These are phyloP conservation scores for Metschnikowia lochheadii DNA, from an alignment of 805 yeast species.

Conservation along the genomic window DNA sequence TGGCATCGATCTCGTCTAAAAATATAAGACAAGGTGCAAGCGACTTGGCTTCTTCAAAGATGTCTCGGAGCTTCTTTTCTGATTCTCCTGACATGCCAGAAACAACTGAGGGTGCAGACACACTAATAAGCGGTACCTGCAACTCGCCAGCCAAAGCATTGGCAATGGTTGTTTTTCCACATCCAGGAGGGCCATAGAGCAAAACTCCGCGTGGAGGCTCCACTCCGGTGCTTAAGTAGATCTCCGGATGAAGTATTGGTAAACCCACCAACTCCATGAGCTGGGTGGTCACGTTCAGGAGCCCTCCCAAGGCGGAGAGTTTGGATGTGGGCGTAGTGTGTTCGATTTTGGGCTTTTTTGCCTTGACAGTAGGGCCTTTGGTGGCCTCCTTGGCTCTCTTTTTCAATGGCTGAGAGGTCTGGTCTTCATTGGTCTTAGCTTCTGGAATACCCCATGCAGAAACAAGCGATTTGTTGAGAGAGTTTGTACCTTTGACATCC, in stretches of 20 bases:
- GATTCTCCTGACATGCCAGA: constrained; percentile 99
- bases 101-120: constrained; percentile 94
- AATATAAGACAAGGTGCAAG: constrained; percentile 91
- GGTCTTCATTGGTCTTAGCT: constrained; percentile 15
- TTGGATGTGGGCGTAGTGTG: constrained; percentile 67
- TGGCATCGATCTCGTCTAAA: constrained; percentile 96
- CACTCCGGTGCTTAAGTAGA: constrained; percentile 80
- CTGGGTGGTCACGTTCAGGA: constrained; percentile 79
- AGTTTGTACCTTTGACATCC: constrained; percentile 62
- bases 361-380: constrained; percentile 25
- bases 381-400: constrained; percentile 49
- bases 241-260: constrained; percentile 92
- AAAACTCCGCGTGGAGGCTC: constrained; percentile 94
- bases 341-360: constrained; percentile 43
- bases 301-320: constrained; percentile 80
- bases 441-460: constrained; percentile 52
- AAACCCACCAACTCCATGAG: constrained; percentile 86
- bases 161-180: constrained; percentile 96
- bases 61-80: constrained; percentile 88
- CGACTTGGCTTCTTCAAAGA: constrained; percentile 86
- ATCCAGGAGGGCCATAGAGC: constrained; percentile 98
- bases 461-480: constrained; percentile 73
- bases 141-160: constrained; percentile 94
- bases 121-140: constrained; percentile 84
- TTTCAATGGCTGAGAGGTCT: constrained; percentile 33